Evolutionary conservation across 768 basidiomycete species (phyloP).

Genomic region (Psilocybe cyanescens): DNA sequence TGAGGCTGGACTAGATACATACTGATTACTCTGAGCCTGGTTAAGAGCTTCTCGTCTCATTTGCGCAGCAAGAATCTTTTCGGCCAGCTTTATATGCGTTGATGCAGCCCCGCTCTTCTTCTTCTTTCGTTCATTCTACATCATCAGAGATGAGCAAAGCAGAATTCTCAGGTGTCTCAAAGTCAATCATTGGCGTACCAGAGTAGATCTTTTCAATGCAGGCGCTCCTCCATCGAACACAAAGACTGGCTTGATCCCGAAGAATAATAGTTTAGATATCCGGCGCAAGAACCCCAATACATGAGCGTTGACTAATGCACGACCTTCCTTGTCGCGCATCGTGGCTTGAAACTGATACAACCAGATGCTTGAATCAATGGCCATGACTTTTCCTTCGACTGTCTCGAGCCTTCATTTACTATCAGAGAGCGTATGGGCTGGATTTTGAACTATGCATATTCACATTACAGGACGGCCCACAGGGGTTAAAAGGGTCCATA

Average conservation of each 20-base stretch:
- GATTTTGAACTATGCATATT: conserved; percentile 26
- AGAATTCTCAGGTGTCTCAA: neutral
- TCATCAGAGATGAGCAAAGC: neutral
- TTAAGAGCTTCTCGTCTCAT: conserved; percentile 87
- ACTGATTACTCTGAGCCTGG: conserved; percentile 52
- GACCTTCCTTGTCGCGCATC: conserved; percentile 97
- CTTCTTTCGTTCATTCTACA: conserved; percentile 81
- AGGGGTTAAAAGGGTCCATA: conserved; percentile 93
- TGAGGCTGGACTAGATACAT: conserved; percentile 20
- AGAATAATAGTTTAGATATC: conserved; percentile 93
- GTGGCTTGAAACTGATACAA: conserved; percentile 99
- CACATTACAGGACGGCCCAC: conserved; percentile 94
- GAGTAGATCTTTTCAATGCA: conserved; percentile 82
- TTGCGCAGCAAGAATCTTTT: conserved; percentile 91
- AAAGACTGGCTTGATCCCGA: conserved; percentile 98
- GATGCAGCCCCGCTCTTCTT: conserved; percentile 91
- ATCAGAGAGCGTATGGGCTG: neutral
- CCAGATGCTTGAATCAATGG: conserved; percentile 99
- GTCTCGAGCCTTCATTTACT: conserved; percentile 75
- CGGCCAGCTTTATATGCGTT: conserved; percentile 86
- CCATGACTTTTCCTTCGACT: conserved; percentile 92
- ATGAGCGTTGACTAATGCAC: conserved; percentile 89
- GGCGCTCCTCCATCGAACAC: conserved; percentile 99
- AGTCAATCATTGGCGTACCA: conserved; percentile 54
- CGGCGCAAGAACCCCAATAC: conserved; percentile 89